Percentiles rank a stretch among this genome's conserved stretches.
Conservation (phyloP, 2,329 filamentous ascomycete species). For the Penicillium sumatraense region DNA sequence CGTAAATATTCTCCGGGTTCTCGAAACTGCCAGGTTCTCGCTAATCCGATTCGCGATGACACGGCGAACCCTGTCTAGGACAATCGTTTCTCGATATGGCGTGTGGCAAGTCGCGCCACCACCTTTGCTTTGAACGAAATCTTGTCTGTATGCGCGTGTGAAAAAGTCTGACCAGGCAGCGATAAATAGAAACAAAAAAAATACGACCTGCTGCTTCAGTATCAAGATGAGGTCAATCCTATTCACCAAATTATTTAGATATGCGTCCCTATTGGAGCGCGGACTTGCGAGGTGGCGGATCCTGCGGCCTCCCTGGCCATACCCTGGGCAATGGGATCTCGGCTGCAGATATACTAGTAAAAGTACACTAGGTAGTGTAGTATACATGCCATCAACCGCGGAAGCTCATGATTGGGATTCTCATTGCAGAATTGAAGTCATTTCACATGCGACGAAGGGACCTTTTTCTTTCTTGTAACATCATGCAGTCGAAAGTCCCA, state of each 20-base stretch:
- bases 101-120: conserved; percentile 14
- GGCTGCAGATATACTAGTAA: conserved; percentile 1
- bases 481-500: neutral
- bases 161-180: conserved; percentile 2
- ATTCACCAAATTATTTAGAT: neutral
- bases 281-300: conserved; percentile 1
- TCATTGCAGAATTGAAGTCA: neutral
- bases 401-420: conserved; percentile 16
- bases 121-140: neutral
- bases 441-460: conserved; percentile 11
- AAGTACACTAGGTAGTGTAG: neutral
- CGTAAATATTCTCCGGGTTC: neutral
- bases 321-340: neutral
- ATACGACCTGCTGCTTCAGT: conserved; percentile 6
- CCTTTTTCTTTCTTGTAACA: neutral
- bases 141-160: too few relatives aligned
- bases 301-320: conserved; percentile 1
- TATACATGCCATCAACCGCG: conserved; percentile 6
- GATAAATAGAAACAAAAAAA: neutral
- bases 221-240: neutral
- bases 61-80: neutral
- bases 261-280: neutral
- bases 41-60: neutral
- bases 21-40: neutral
- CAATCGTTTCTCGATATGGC: conserved; percentile 9